A percentile compares a stretch with the other conserved stretches of the same genome.
These are phyloP conservation scores for Elongisporangium anandrum DNA, from an alignment of 352 stramenopile species.

Conservation along the genomic window DNA sequence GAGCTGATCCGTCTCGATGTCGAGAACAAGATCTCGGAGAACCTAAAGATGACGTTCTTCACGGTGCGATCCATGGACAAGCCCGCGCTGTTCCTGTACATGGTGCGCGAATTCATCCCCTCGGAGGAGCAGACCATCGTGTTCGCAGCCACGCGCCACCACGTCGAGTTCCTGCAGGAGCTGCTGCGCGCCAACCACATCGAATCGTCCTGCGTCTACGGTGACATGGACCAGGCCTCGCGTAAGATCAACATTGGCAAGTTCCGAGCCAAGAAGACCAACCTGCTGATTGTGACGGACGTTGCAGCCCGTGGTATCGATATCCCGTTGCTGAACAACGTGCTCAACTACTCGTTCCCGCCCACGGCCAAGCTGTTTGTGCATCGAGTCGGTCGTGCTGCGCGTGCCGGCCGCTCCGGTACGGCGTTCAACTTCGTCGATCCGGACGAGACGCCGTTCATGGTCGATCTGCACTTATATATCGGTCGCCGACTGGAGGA, in stretches of 20 bases:
- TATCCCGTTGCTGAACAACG: conserved; percentile 95
- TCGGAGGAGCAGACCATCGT: conserved; percentile 94
- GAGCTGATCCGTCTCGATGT: conserved; percentile 97
- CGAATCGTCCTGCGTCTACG: conserved; percentile 89
- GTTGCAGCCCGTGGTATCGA: conserved; percentile 94
- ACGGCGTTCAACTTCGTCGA: conserved; percentile 97
- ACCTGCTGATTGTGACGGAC: conserved; percentile 92
- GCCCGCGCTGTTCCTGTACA: conserved; percentile 94
- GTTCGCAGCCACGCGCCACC: conserved; percentile 97
- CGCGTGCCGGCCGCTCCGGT: conserved; percentile 92
- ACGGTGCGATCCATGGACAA: conserved; percentile 95
- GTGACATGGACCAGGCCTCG: conserved; percentile 92
- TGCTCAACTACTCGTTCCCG: conserved; percentile 95
- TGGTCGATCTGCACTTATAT: conserved; percentile 98
- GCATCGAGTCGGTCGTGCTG: conserved; percentile 95
- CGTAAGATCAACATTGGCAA: conserved; percentile 89
- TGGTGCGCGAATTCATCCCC: conserved; percentile 94
- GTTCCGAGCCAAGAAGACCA: conserved; percentile 89
- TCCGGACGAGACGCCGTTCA: conserved; percentile 97
- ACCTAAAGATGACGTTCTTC: conserved; percentile 97
- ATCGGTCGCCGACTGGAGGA: conserved; percentile 86
- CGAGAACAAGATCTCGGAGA: conserved; percentile 97
- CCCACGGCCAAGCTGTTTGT: conserved; percentile 93
- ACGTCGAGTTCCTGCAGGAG: conserved; percentile 98
- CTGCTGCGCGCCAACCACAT: conserved; percentile 83